Conservation (phyloP, 140 eudicot genomes). For the Anethum foeniculum region DNA sequence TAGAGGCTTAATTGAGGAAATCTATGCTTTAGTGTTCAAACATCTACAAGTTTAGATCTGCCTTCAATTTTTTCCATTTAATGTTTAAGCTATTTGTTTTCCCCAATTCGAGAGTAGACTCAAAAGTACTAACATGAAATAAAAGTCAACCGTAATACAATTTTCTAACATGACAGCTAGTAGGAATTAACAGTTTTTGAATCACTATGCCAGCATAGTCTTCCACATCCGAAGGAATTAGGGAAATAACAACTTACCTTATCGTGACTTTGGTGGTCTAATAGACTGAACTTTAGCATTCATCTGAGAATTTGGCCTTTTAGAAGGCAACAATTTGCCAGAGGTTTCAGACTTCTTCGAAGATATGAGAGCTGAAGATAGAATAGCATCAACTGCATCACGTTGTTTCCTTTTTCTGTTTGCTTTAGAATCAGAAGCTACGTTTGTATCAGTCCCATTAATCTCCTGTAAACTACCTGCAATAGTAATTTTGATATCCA, state of each 20-base stretch:
- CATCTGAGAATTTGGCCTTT: constrained; percentile 31
- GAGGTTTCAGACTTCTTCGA: constrained; percentile 51
- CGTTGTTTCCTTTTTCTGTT: constrained; percentile 67
- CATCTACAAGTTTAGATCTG: neutral
- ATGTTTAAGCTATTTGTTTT: neutral
- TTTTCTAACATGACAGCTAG: neutral
- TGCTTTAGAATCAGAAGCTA: constrained; percentile 24
- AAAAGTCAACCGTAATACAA: neutral
- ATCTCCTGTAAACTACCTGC: constrained; percentile 16
- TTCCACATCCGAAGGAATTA: neutral
- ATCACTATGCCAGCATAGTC: neutral
- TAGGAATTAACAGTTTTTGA: neutral
- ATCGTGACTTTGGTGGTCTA: constrained; percentile 45
- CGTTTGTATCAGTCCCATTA: constrained; percentile 21
- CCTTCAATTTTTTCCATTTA: neutral
- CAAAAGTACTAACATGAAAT: neutral
- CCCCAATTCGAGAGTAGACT: neutral
- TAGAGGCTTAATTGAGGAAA: neutral
- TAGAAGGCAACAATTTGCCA: constrained; percentile 31
- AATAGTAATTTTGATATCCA: constrained; percentile 15
- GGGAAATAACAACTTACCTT: constrained; percentile 30
- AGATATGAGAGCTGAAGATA: constrained; percentile 78
- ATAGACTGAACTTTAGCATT: constrained; percentile 20
- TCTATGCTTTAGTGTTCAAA: neutral
- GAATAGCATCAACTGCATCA: constrained; percentile 89